phyloP scores from a whole-genome alignment of 2,329 filamentous ascomycete species.

The Chaetomiaceae sp. region DNA sequence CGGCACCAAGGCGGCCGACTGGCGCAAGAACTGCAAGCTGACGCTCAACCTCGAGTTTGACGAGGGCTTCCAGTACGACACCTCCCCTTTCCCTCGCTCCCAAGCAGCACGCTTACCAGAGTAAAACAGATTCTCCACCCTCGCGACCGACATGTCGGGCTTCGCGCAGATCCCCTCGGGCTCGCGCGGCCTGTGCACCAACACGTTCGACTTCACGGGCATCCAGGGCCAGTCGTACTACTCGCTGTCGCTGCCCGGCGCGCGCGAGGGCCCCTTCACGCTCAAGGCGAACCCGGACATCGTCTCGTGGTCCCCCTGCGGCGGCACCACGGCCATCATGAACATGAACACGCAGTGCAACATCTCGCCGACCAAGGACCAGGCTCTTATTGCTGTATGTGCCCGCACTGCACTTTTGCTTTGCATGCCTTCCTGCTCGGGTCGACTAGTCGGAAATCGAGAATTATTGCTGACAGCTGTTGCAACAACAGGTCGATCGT shows the following conservation, averaged over 20 bases:
- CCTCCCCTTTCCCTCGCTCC: not conserved
- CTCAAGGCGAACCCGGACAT: constrained; percentile 19
- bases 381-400: constrained; percentile 19
- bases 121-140: constrained; percentile 19
- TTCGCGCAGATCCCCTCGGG: constrained; percentile 22
- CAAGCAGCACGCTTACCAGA: too few relatives aligned
- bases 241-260: constrained; percentile 15
- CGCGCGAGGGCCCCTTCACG: constrained; percentile 20
- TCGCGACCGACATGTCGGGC: constrained; percentile 19
- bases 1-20: constrained; percentile 19
- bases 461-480: not conserved
- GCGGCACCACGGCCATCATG: constrained; percentile 21
- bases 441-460: too few relatives aligned
- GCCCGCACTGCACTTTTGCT: too few relatives aligned
- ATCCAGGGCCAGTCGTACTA: constrained; percentile 13
- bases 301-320: constrained; percentile 21
- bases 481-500: constrained; percentile 16
- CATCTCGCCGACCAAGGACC: constrained; percentile 14
- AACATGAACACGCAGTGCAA: constrained; percentile 22
- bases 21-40: constrained; percentile 25
- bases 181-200: constrained; percentile 20
- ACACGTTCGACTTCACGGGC: constrained; percentile 25
- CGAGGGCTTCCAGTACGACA: constrained; percentile 21
- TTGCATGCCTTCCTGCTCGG: too few relatives aligned
- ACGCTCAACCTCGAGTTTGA: constrained; percentile 24